phyloP scores from a whole-genome alignment of 352 stramenopile genomes.

The Phytophthora hibernalis region DNA sequence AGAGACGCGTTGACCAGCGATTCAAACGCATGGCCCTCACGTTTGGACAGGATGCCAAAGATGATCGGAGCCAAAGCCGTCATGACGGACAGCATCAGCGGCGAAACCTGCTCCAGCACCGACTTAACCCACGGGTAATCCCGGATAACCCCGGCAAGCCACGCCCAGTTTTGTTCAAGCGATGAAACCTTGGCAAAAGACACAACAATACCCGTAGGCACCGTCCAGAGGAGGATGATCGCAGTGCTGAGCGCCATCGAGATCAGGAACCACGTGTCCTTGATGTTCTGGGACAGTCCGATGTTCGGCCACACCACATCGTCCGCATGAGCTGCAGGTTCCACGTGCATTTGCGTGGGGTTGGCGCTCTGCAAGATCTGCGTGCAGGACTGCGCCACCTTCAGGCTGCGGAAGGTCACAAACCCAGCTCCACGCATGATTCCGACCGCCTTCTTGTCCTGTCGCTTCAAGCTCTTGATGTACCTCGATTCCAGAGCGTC shows the following conservation, averaged over 20 bases:
- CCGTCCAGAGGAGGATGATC: constrained; percentile 88
- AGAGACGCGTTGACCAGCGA: constrained; percentile 72
- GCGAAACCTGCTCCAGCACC: constrained; percentile 78
- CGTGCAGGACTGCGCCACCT: constrained; percentile 75
- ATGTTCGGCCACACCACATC: constrained; percentile 87
- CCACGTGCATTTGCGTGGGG: constrained; percentile 75
- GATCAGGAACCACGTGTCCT: constrained; percentile 74
- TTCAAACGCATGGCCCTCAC: constrained; percentile 76
- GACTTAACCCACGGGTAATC: constrained; percentile 77
- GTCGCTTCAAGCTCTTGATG: constrained; percentile 55
- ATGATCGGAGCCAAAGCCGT: constrained; percentile 83
- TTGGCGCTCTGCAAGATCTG: constrained; percentile 82
- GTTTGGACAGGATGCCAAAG: constrained; percentile 81
- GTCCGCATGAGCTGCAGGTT: constrained; percentile 65
- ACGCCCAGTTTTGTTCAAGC: constrained; percentile 57
- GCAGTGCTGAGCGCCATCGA: constrained; percentile 61
- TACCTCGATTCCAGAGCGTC: constrained; percentile 60
- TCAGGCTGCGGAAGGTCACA: constrained; percentile 83
- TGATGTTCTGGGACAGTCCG: constrained; percentile 76
- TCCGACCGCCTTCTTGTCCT: constrained; percentile 47
- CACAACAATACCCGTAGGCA: constrained; percentile 82
- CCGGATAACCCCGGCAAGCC: constrained; percentile 49
- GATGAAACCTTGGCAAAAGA: constrained; percentile 73
- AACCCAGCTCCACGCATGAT: constrained; percentile 84
- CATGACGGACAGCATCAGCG: constrained; percentile 84